These are phyloP conservation scores for Torulaspora globosa DNA, from an alignment of 1,139 yeast genomes.

Conservation along the genomic window DNA sequence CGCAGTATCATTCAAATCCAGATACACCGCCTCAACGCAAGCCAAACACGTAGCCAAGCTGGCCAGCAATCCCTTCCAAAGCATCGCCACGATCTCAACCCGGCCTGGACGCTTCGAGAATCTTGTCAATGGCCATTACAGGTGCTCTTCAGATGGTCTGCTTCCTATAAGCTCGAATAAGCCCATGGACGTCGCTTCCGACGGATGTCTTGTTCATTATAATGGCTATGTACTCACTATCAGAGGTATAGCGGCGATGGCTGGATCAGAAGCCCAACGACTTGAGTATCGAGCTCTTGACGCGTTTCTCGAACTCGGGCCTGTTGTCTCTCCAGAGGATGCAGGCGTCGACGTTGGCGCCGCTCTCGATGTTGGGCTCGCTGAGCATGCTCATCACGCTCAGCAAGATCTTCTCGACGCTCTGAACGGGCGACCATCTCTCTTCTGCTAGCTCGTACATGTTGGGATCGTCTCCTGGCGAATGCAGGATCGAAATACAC, in stretches of 20 bases:
- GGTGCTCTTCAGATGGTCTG: not conserved
- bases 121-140: not conserved
- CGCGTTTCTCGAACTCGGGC: constrained; percentile 59
- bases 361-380: constrained; percentile 94
- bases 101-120: not conserved
- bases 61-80: constrained; percentile 3
- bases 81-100: not conserved
- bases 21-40: constrained; percentile 29
- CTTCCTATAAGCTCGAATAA: not conserved
- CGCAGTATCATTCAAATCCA: constrained; percentile 39
- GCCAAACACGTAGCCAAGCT: constrained; percentile 6
- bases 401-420: constrained; percentile 87
- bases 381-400: constrained; percentile 96
- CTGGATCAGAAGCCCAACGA: constrained; percentile 32
- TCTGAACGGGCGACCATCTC: constrained; percentile 97
- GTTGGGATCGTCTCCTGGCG: constrained; percentile 96
- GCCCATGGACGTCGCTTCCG: constrained; percentile 2
- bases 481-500: constrained; percentile 88
- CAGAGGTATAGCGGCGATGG: not conserved
- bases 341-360: constrained; percentile 95
- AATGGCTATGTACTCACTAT: constrained; percentile 1
- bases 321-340: constrained; percentile 89
- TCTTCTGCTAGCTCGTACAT: constrained; percentile 94
- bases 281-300: constrained; percentile 38
- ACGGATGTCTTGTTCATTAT: not conserved